These are phyloP conservation scores for Ilyonectria mors-panacis DNA, from an alignment of 2,329 filamentous ascomycete genomes.

Conservation along the genomic window DNA sequence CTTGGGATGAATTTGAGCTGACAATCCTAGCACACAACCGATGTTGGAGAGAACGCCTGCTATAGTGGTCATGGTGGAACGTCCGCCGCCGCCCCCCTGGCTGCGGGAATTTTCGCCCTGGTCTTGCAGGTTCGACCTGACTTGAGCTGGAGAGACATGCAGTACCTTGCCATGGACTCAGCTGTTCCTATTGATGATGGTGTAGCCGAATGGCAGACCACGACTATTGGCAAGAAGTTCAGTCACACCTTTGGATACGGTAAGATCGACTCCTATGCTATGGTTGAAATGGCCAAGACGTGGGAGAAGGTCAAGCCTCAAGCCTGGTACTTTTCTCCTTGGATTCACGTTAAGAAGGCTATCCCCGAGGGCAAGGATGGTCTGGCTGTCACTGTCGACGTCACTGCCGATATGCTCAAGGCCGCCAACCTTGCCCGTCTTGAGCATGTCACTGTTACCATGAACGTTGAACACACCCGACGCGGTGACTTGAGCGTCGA, in stretches of 20 bases:
- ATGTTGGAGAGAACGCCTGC: slow-evolving; percentile 88
- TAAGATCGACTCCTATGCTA: slow-evolving; percentile 89
- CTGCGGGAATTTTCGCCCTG: slow-evolving; percentile 91
- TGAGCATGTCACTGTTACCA: slow-evolving; percentile 97
- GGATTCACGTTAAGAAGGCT: slow-evolving; percentile 88
- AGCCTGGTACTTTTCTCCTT: slow-evolving; percentile 93
- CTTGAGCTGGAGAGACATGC: slow-evolving; percentile 92
- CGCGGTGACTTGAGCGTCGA: slow-evolving; percentile 95
- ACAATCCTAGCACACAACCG: slow-evolving; percentile 82
- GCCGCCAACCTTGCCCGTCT: slow-evolving; percentile 86
- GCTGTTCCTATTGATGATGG: slow-evolving; percentile 84
- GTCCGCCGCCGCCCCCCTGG: slow-evolving; percentile 93
- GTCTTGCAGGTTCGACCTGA: slow-evolving; percentile 89
- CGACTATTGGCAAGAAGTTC: slow-evolving; percentile 85
- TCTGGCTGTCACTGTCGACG: slow-evolving; percentile 83
- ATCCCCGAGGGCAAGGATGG: slow-evolving; percentile 91
- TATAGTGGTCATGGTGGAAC: slow-evolving; percentile 91
- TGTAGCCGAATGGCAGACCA: slow-evolving; percentile 83
- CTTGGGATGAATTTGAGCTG: slow-evolving; percentile 19
- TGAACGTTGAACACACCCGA: slow-evolving; percentile 92
- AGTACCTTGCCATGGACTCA: slow-evolving; percentile 89
- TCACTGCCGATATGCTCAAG: slow-evolving; percentile 85
- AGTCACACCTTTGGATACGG: slow-evolving; percentile 97
- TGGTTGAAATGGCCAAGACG: slow-evolving; percentile 87
- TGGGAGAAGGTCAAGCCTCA: slow-evolving; percentile 95